Conservation (phyloP, 208 protist species). For the Angomonas ambiguus region DNA sequence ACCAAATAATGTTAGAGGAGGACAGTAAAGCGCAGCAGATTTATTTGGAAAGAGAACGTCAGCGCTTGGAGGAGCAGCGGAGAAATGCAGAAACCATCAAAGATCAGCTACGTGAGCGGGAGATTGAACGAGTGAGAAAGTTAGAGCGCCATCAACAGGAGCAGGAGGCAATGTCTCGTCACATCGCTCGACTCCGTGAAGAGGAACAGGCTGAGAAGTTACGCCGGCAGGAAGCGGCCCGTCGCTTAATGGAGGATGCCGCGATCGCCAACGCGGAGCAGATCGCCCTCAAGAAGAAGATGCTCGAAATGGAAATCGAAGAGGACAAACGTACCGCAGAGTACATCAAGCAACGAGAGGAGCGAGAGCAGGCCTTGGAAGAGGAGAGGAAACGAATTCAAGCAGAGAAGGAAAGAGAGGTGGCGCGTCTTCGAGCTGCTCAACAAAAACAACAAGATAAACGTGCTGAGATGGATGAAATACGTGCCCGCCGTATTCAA, state of each 20-base stretch:
- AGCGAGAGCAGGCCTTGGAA: slow-evolving; percentile 78
- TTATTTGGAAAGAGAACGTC: slow-evolving; percentile 87
- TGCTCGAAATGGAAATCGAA: slow-evolving; percentile 66
- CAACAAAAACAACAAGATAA: slow-evolving; percentile 92
- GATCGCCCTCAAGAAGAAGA: slow-evolving; percentile 82
- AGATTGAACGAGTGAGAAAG: slow-evolving; percentile 82
- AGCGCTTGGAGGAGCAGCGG: slow-evolving; percentile 73
- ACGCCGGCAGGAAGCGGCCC: slow-evolving; percentile 65
- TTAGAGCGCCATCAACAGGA: slow-evolving; percentile 90
- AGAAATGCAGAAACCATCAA: slow-evolving; percentile 83
- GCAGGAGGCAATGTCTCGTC: slow-evolving; percentile 88
- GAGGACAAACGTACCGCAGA: slow-evolving; percentile 87
- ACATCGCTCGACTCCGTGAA: slow-evolving; percentile 85
- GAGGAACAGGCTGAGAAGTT: slow-evolving; percentile 86
- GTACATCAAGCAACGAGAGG: slow-evolving; percentile 84
- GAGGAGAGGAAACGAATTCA: slow-evolving; percentile 81
- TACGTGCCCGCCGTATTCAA: slow-evolving; percentile 86
- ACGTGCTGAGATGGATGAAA: slow-evolving; percentile 87
- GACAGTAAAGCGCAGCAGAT: slow-evolving; percentile 79
- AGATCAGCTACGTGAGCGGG: slow-evolving; percentile 86
- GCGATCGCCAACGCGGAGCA: slow-evolving; percentile 92
- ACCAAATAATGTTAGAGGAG: slow-evolving; percentile 83
- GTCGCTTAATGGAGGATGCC: slow-evolving; percentile 88
- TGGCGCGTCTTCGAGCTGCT: slow-evolving; percentile 78
- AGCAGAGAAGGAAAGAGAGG: slow-evolving; percentile 88